Base-by-base conservation (phyloP, 306 rosid species). In the Pyrus communis region DNA sequence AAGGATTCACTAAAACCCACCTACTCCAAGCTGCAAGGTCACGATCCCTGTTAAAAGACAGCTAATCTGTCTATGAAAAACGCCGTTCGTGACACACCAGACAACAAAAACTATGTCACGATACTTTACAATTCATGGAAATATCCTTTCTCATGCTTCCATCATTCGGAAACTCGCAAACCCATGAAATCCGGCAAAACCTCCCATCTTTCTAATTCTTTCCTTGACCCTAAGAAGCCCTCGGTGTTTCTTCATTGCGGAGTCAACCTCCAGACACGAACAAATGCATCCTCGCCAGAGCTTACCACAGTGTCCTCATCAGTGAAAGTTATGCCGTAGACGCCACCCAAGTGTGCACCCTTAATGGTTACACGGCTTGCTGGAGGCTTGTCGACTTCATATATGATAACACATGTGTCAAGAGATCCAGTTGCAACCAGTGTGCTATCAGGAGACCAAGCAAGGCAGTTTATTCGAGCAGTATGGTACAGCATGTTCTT, bases 221-320 rank as follows among this genome's bases (percentile, higher is more conserved):
- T 78, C 79, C 73, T 69, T 78, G 22, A 75, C 69, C 67, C 78
- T 23, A 40, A 21, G 58, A 62, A 57, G 40, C 73, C 79, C 70
- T 57, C 68, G 75, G 67, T 77, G 61, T 38, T 11, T 21, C 46
- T 12, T 89, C 86, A 95, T 64, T 86, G 89, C 18, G 93, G 87
- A 73, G 86, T 83, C 76, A 90, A 76, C 82, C 45, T 90, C 99
- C 99, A 95, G 75, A 90, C 91, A 70, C 97, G 99, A 67, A 95
- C 91, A 83, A 91, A 95, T 25, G 97, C 99, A 85, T 95, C 99
- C 89, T 95, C 99, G 1, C 99, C 99, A 19, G 99, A 95, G 91
- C 97, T 95, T 66, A 84, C 90, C 83, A 95, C 84, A 73, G 80
- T 87, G 75, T 81, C 79, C 38, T 90, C 92, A 72, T 95, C 97